Evolutionary conservation across 129 eudicot species (phyloP).

Genomic region (Chrysanthemum lavandulifolium): DNA sequence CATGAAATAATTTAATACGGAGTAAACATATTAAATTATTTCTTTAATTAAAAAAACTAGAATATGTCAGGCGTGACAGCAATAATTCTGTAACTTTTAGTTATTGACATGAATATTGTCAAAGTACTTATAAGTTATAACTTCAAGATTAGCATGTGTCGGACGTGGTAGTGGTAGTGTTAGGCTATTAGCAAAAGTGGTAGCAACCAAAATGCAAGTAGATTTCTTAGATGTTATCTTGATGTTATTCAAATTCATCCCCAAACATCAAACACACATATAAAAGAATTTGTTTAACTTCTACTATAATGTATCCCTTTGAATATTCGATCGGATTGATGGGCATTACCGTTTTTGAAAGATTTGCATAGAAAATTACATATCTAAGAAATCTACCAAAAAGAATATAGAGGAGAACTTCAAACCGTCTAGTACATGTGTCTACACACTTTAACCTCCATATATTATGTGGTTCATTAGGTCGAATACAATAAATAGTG

Average conservation of each 20-base stretch:
- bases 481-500: no score
- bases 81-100: neutral
- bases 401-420: neutral
- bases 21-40: neutral
- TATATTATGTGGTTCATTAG: no score
- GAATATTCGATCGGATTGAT: no score
- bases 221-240: neutral
- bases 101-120: neutral
- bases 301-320: neutral
- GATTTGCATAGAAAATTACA: no score
- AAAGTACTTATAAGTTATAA: neutral
- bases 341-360: no score
- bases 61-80: slow-evolving; percentile 2
- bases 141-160: slow-evolving; percentile 1
- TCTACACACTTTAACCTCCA: neutral
- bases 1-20: neutral
- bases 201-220: neutral
- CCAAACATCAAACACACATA: neutral
- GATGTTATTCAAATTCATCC: neutral
- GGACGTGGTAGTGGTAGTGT: neutral
- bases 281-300: neutral
- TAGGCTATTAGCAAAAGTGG: no score
- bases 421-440: neutral
- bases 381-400: neutral
- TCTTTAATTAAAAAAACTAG: neutral